phyloP scores from a whole-genome alignment of 495 filamentous ascomycete species.

The Penicillium arizonense region DNA sequence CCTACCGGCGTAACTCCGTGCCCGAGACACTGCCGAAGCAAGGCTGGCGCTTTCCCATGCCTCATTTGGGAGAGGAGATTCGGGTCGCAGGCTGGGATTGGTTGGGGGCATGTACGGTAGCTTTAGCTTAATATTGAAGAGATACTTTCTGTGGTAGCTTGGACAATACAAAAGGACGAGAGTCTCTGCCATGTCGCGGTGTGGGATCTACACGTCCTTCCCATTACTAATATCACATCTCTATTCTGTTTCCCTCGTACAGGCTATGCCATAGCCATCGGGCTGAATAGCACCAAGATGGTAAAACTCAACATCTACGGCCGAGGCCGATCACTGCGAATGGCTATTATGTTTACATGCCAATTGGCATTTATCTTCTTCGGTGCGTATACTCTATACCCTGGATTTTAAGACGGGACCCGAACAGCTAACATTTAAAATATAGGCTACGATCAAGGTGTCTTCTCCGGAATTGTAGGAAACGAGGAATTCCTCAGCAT shows the following conservation, averaged over 20 bases:
- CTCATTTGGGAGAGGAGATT: not conserved
- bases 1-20: not conserved
- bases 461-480: slow-evolving; percentile 48
- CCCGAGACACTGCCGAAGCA: not conserved
- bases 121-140: too few relatives aligned
- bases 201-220: not conserved
- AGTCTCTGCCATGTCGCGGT: not conserved
- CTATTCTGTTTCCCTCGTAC: not conserved
- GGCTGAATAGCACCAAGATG: slow-evolving; percentile 9
- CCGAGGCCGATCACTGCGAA: slow-evolving; percentile 31
- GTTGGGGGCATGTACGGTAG: not conserved
- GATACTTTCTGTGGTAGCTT: too few relatives aligned
- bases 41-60: slow-evolving; percentile 5
- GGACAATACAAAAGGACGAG: not conserved
- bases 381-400: slow-evolving; percentile 15
- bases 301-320: slow-evolving; percentile 32
- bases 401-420: too few relatives aligned
- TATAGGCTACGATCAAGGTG: slow-evolving; percentile 56
- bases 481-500: slow-evolving; percentile 46
- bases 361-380: slow-evolving; percentile 42
- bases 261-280: not conserved
- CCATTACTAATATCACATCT: too few relatives aligned
- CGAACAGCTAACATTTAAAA: not conserved
- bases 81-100: not conserved
- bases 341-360: slow-evolving; percentile 40